Percentiles rank a stretch among this genome's conserved stretches.
Conservation (phyloP, 2,329 filamentous ascomycete species). For the Trichoderma harzianum region DNA sequence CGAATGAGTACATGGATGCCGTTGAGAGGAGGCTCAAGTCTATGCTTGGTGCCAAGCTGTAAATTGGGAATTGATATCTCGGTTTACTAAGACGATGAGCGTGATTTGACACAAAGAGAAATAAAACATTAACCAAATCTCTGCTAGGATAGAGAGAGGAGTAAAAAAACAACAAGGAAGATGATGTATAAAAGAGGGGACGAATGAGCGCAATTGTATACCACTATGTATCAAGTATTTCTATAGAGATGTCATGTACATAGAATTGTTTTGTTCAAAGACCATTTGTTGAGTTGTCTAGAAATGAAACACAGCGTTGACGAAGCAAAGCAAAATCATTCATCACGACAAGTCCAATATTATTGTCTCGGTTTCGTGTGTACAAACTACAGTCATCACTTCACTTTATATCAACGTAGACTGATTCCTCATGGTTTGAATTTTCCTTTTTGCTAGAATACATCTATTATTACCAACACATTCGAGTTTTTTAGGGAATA, state of each 20-base stretch:
- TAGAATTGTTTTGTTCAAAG: not conserved
- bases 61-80: constrained; percentile 24
- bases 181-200: not conserved
- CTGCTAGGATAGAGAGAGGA: not conserved
- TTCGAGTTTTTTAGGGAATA: not conserved
- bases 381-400: not conserved
- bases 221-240: not conserved
- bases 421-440: not conserved
- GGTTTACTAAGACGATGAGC: not conserved
- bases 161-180: not conserved
- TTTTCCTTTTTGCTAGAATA: not conserved
- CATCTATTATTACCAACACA: not conserved
- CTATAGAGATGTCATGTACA: not conserved
- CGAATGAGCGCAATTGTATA: not conserved
- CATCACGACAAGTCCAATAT: not conserved
- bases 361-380: not conserved
- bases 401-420: not conserved
- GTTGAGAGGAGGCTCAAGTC: constrained; percentile 87
- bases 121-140: not conserved
- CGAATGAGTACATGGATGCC: constrained; percentile 83
- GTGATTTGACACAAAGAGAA: not conserved
- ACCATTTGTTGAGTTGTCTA: not conserved
- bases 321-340: not conserved
- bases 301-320: not conserved
- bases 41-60: constrained; percentile 64